Percentiles rank a stretch among this genome's conserved stretches.
Evolutionary conservation across 306 rosid species (phyloP).

Genomic region (Crataegus laevigata): DNA sequence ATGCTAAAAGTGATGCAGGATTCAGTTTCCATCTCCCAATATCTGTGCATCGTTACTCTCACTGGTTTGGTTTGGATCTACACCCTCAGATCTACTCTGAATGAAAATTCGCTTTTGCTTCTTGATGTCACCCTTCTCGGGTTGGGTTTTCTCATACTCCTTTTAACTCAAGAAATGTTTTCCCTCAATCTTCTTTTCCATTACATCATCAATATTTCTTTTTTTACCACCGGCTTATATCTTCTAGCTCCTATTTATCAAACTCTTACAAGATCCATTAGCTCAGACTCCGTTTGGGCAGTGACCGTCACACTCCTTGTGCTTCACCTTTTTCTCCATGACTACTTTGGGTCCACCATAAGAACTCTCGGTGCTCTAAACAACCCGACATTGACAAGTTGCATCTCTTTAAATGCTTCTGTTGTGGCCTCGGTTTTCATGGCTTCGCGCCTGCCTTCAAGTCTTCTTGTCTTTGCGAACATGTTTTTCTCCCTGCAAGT

Average conservation of each 20-base stretch:
- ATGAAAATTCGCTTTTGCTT: conserved; percentile 58
- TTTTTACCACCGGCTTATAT: conserved; percentile 64
- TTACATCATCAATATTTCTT: conserved; percentile 62
- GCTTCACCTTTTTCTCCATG: conserved; percentile 84
- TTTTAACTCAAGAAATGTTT: conserved; percentile 74
- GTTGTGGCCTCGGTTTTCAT: conserved; percentile 82
- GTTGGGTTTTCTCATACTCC: conserved; percentile 60
- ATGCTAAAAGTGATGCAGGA: conserved; percentile 80
- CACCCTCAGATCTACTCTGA: conserved; percentile 65
- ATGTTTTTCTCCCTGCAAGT: conserved; percentile 82
- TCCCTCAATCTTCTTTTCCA: conserved; percentile 58
- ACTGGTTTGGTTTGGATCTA: conserved; percentile 77
- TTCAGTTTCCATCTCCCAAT: conserved; percentile 78
- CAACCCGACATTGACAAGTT: conserved; percentile 67
- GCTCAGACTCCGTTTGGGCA: conserved; percentile 88
- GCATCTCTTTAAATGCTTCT: conserved; percentile 85
- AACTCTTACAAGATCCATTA: conserved; percentile 85
- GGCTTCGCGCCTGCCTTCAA: conserved; percentile 82
- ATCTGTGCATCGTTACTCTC: conserved; percentile 76
- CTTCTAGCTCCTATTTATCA: conserved; percentile 86
- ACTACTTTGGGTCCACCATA: conserved; percentile 79
- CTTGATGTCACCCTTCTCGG: conserved; percentile 70
- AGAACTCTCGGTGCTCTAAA: conserved; percentile 48
- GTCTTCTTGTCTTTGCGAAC: conserved; percentile 71
- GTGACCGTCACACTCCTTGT: conserved; percentile 57